Percentiles rank a stretch among this genome's conserved stretches.
These are phyloP conservation scores for Phyllosticta ampelicida DNA, from an alignment of 2,329 filamentous ascomycete genomes.

Conservation along the genomic window DNA sequence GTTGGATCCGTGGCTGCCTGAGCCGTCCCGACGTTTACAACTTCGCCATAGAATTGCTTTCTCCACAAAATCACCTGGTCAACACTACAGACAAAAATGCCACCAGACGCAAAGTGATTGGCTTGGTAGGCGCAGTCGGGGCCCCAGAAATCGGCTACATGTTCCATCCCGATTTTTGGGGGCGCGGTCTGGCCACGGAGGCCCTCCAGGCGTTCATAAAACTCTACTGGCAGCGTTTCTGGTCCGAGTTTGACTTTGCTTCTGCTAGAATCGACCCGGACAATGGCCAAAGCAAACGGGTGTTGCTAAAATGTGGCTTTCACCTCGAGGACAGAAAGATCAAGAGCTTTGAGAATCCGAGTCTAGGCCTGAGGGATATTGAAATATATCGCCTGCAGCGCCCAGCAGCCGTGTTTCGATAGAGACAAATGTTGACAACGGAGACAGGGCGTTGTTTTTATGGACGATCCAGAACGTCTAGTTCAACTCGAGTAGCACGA, in stretches of 20 bases:
- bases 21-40: conserved; percentile 40
- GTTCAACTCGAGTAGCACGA: neutral
- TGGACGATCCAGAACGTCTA: neutral
- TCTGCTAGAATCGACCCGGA: conserved; percentile 30
- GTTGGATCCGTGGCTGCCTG: conserved; percentile 31
- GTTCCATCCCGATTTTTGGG: conserved; percentile 29
- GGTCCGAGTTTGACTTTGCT: conserved; percentile 24
- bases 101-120: conserved; percentile 26
- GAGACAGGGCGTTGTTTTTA: neutral
- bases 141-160: conserved; percentile 34
- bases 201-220: conserved; percentile 32
- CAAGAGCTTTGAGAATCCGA: conserved; percentile 28
- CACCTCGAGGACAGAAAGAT: conserved; percentile 34
- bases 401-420: conserved; percentile 3
- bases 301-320: conserved; percentile 49
- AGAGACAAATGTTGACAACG: neutral
- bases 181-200: conserved; percentile 35
- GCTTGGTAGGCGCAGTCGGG: conserved; percentile 32
- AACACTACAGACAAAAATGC: neutral
- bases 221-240: conserved; percentile 29
- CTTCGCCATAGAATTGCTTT: conserved; percentile 42
- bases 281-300: conserved; percentile 45
- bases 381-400: conserved; percentile 25
- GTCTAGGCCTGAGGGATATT: conserved; percentile 26
- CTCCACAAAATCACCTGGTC: conserved; percentile 6